Conservation (phyloP, 163 green algal genomes). For the Prototheca stagnorum region DNA sequence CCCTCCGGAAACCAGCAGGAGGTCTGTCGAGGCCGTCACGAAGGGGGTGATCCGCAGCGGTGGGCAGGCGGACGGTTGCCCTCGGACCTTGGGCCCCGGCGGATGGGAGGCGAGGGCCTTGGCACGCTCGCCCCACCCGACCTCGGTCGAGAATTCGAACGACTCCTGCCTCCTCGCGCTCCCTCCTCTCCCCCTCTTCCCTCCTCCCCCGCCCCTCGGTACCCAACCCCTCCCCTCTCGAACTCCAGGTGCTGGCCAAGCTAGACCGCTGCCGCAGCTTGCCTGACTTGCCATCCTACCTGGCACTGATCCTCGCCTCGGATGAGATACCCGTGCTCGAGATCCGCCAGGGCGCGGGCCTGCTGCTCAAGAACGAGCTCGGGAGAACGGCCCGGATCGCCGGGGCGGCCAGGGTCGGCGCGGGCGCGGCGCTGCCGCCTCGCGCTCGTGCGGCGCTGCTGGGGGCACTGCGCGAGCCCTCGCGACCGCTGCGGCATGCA, state of each 20-base stretch:
- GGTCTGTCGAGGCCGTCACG: slow-evolving; percentile 14
- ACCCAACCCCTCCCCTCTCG: too few relatives aligned
- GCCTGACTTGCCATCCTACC: slow-evolving; percentile 91
- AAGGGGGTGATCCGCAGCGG: not conserved
- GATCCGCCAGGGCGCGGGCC: slow-evolving; percentile 74
- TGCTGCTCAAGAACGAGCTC: slow-evolving; percentile 95
- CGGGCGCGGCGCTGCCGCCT: too few relatives aligned
- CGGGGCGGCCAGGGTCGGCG: too few relatives aligned
- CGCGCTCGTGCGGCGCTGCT: too few relatives aligned
- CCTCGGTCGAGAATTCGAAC: not conserved
- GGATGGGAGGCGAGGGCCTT: not conserved
- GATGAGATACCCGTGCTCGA: slow-evolving; percentile 53
- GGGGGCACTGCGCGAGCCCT: slow-evolving; percentile 29
- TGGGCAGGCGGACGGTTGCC: not conserved
- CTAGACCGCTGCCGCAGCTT: slow-evolving; percentile 55
- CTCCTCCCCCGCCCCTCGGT: too few relatives aligned
- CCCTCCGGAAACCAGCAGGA: slow-evolving; percentile 57
- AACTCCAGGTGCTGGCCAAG: slow-evolving; percentile 62
- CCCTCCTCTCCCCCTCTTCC: not conserved
- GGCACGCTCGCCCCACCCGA: not conserved
- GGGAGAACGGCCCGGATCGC: too few relatives aligned
- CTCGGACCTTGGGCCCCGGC: too few relatives aligned
- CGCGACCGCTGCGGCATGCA: slow-evolving; percentile 34
- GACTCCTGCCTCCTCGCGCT: not conserved
- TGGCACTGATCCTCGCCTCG: slow-evolving; percentile 74